Percentiles rank a stretch among this genome's conserved stretches.
phyloP scores from a whole-genome alignment of 2,329 filamentous ascomycete genomes.

The Trichoderma hamatum region DNA sequence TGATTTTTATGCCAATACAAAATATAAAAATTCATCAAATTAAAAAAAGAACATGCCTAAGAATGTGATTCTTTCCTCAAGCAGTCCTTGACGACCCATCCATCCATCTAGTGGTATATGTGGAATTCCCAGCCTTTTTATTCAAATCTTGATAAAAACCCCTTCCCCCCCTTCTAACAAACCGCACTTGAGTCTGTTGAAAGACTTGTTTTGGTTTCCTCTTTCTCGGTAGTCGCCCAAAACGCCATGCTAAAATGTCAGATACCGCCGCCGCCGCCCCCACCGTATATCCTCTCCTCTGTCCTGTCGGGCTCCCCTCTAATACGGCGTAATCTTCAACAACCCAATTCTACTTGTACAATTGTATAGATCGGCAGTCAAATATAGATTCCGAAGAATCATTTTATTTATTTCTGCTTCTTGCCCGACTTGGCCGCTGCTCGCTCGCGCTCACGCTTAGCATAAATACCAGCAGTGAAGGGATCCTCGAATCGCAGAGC shows the following conservation, averaged over 20 bases:
- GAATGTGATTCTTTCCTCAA: neutral
- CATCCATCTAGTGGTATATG: constrained; percentile 22
- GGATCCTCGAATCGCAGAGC: constrained; percentile 89
- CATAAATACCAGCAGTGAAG: constrained; percentile 91
- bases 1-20: neutral
- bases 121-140: constrained; percentile 25
- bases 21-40: neutral
- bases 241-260: constrained; percentile 23
- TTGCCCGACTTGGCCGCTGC: constrained; percentile 51
- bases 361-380: neutral
- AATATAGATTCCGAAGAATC: constrained; percentile 1
- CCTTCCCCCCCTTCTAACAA: neutral
- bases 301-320: neutral
- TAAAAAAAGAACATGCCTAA: neutral
- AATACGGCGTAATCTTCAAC: neutral
- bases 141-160: neutral
- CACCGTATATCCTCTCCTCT: neutral
- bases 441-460: constrained; percentile 71
- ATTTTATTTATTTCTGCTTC: constrained; percentile 52
- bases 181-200: constrained; percentile 29
- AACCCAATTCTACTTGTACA: neutral
- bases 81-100: neutral
- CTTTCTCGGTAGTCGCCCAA: neutral
- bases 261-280: neutral
- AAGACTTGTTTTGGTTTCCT: constrained; percentile 26